Evolutionary conservation across 2,329 filamentous ascomycete genomes (phyloP).

Genomic region (Sporothrix schenckii): DNA sequence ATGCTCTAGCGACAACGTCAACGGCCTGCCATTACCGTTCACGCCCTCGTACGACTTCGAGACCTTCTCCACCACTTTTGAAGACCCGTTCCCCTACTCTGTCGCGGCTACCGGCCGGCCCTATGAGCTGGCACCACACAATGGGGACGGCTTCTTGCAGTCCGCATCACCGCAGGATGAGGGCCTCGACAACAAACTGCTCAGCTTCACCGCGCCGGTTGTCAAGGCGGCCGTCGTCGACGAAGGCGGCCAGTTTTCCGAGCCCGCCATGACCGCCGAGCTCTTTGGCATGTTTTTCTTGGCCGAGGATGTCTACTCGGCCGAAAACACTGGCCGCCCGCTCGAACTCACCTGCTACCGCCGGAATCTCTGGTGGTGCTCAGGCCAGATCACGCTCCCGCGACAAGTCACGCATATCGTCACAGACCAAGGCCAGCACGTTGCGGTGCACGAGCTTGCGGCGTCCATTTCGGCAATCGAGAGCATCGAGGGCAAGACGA

Average conservation of each 20-base stretch:
- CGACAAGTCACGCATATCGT: conserved; percentile 68
- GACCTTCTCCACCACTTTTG: conserved; percentile 63
- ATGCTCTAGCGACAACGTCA: conserved; percentile 48
- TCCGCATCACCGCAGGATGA: conserved; percentile 56
- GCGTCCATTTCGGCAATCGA: conserved; percentile 84
- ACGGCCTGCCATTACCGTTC: conserved; percentile 54
- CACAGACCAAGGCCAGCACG: conserved; percentile 74
- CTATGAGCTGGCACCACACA: conserved; percentile 35
- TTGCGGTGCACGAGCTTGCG: conserved; percentile 76
- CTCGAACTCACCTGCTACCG: conserved; percentile 93
- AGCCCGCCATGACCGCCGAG: conserved; percentile 71
- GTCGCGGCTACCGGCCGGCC: conserved; percentile 34
- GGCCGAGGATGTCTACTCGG: conserved; percentile 75
- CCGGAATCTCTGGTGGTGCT: conserved; percentile 92
- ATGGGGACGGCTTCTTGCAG: conserved; percentile 41
- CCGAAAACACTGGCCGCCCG: conserved; percentile 59
- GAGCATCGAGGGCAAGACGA: conserved; percentile 86
- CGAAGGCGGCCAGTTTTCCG: conserved; percentile 64
- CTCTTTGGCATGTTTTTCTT: conserved; percentile 89
- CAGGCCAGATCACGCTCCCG: conserved; percentile 82
- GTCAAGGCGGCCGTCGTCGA: conserved; percentile 66
- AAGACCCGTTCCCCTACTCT: conserved; percentile 66
- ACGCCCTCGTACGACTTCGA: conserved; percentile 65
- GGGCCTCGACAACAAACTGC: conserved; percentile 65
- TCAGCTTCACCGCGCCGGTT: conserved; percentile 70